These are phyloP conservation scores for Stentor roeselii DNA, from an alignment of 73 alveolate species.

Conservation along the genomic window DNA sequence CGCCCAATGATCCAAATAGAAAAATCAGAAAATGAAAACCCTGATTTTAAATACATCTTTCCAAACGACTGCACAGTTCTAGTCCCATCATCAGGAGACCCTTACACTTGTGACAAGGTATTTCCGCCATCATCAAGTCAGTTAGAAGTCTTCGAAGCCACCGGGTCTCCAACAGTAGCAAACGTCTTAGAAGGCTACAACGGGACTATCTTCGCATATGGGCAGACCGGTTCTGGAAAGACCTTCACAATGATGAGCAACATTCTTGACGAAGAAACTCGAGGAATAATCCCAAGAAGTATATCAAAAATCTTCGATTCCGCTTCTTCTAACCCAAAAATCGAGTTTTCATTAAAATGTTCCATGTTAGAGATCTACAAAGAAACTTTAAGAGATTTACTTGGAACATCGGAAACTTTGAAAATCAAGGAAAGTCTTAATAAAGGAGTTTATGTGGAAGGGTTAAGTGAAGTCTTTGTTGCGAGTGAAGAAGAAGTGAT, in stretches of 20 bases:
- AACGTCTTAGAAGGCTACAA: conserved; percentile 58
- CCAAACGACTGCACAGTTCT: background rate
- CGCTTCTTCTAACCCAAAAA: conserved; percentile 14
- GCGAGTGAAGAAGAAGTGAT: conserved; percentile 85
- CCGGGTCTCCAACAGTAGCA: conserved; percentile 31
- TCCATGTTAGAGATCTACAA: conserved; percentile 80
- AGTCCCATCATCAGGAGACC: background rate
- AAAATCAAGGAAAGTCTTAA: conserved; percentile 93
- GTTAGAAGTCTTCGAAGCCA: conserved; percentile 32
- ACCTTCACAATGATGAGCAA: conserved; percentile 43
- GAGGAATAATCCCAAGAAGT: conserved; percentile 93
- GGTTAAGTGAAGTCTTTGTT: conserved; percentile 95
- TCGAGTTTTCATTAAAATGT: conserved; percentile 61
- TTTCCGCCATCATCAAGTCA: conserved; percentile 34
- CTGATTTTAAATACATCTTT: background rate
- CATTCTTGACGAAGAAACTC: conserved; percentile 57
- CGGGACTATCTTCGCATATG: conserved; percentile 64
- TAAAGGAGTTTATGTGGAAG: conserved; percentile 95
- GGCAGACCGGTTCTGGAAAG: conserved; percentile 74
- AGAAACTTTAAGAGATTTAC: conserved; percentile 53
- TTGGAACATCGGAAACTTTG: conserved; percentile 37
- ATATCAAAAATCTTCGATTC: conserved; percentile 36
- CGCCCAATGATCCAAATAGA: conserved; percentile 22
- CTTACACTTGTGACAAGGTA: conserved; percentile 35
- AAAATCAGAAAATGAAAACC: background rate